These are phyloP conservation scores for Hyphodiscus sp. DNA, from an alignment of 2,329 filamentous ascomycete species.

Conservation along the genomic window DNA sequence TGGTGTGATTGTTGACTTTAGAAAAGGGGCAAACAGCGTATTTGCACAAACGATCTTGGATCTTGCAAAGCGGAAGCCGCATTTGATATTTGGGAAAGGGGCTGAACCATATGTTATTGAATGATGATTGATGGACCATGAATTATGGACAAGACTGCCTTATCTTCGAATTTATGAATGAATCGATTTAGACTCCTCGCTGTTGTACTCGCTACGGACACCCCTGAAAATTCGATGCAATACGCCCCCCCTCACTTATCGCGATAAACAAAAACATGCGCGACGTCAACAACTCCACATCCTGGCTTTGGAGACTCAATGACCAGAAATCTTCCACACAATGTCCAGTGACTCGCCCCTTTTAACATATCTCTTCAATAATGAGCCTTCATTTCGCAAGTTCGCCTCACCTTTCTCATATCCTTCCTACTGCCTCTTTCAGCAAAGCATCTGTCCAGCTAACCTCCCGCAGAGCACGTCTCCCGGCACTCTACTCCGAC, in stretches of 20 bases:
- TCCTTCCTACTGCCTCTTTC: background rate
- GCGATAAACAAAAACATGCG: background rate
- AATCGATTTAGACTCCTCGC: background rate
- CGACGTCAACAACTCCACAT: background rate
- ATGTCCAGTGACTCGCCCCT: constrained; percentile 33
- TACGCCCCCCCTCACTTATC: background rate
- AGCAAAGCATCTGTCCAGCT: background rate
- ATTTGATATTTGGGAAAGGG: constrained; percentile 71
- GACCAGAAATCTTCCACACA: too few relatives aligned
- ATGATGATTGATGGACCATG: constrained; percentile 2
- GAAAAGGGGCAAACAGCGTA: constrained; percentile 79
- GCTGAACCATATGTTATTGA: constrained; percentile 48
- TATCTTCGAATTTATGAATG: background rate
- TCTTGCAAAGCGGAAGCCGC: constrained; percentile 79
- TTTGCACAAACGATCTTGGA: constrained; percentile 91
- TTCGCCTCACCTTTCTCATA: background rate
- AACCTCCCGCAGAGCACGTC: constrained; percentile 51
- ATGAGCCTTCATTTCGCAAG: constrained; percentile 55
- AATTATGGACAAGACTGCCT: background rate
- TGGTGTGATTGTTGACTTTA: background rate
- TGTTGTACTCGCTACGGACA: background rate
- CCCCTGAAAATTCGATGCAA: background rate
- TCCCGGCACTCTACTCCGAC: constrained; percentile 84
- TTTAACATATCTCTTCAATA: constrained; percentile 55
- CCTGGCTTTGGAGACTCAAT: too few relatives aligned